Percentiles rank a stretch among this genome's conserved stretches.
phyloP scores from a whole-genome alignment of 306 rosid genomes.

The Prunus campanulata region DNA sequence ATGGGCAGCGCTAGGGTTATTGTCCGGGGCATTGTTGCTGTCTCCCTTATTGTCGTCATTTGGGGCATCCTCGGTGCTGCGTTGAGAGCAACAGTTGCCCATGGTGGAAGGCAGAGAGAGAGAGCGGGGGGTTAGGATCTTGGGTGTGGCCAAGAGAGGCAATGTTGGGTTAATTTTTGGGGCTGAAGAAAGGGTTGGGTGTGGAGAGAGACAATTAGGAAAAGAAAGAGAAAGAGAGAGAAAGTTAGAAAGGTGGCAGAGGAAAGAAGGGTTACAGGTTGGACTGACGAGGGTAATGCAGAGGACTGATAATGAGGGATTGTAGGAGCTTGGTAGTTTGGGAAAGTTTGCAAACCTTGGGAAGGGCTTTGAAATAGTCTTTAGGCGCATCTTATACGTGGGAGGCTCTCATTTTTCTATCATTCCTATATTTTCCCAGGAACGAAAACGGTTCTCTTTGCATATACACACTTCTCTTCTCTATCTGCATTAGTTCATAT shows the following conservation, averaged over 20 bases:
- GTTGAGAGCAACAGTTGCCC: constrained; percentile 96
- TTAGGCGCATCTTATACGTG: constrained; percentile 7
- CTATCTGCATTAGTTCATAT: neutral
- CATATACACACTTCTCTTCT: neutral
- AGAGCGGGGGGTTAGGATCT: constrained; percentile 1
- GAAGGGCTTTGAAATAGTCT: constrained; percentile 34
- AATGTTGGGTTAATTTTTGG: constrained; percentile 38
- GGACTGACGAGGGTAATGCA: constrained; percentile 41
- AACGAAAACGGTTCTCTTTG: neutral
- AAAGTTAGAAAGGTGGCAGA: constrained; percentile 17
- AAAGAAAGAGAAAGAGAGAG: neutral
- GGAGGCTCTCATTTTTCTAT: neutral
- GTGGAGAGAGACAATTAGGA: constrained; percentile 9
- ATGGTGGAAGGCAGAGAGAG: constrained; percentile 47
- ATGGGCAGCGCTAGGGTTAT: neutral
- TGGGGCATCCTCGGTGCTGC: constrained; percentile 42
- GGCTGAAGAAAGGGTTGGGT: constrained; percentile 31
- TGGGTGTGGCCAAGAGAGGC: constrained; percentile 28
- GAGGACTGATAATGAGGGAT: constrained; percentile 66
- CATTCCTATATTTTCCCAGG: neutral
- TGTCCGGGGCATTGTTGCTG: neutral
- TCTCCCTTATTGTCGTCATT: constrained; percentile 32
- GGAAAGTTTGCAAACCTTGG: neutral
- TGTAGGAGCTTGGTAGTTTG: constrained; percentile 35
- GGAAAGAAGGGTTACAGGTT: constrained; percentile 42